Evolutionary conservation across 1,139 yeast genomes (phyloP), one percentile per base, ranked within the genome.

Genomic region (Debaryomyces sp.): DNA sequence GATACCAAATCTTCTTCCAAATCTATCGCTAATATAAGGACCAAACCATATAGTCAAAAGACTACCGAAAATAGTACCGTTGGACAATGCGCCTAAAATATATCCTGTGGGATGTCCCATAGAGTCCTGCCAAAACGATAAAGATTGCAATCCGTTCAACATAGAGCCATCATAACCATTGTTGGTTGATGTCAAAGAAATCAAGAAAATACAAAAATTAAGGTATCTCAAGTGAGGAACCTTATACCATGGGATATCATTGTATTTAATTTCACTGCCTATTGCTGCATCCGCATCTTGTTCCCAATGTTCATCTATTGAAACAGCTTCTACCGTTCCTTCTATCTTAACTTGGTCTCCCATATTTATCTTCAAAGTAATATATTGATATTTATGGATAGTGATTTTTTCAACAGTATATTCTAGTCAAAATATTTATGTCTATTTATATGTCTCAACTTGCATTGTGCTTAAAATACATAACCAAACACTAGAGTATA

Each of bases 111-210:
- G 82, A 35, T 66, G 47, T 46, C 71, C 72, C 67, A 78, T 67
- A 38, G 65, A 60, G 21, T 53, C 49, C 24, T 56, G 54, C 80
- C 80, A 77, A 21, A 56, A 54, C 0, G 58, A 55, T 49, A 79
- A 64, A 7, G 78, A 63, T 58, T 79, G 84, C 48, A 81, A 66
- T 40, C 81, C 82, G 55, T 80, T 80, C 62, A 80, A 62, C 66
- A 80, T 64, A 4, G 80, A 73, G 39, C 81, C 80, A 62, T 80
- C 85, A 52, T 70, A 80, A 23, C 85, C 84, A 41, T 70, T 73
- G 53, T 73, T 76, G 29, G 82, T 74, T 22, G 81, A 72, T 10
- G 80, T 64, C 33, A 79, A 59, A 32, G 80, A 67, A 30, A 77
- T 67, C 32, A 75, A 58, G 18, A 77, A 61, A 17, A 79, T 57